A percentile compares a stretch with the other conserved stretches of the same genome.
Evolutionary conservation across 371 early-diverging fungal genomes (phyloP).

Genomic region (Rhizopus stolonifer): DNA sequence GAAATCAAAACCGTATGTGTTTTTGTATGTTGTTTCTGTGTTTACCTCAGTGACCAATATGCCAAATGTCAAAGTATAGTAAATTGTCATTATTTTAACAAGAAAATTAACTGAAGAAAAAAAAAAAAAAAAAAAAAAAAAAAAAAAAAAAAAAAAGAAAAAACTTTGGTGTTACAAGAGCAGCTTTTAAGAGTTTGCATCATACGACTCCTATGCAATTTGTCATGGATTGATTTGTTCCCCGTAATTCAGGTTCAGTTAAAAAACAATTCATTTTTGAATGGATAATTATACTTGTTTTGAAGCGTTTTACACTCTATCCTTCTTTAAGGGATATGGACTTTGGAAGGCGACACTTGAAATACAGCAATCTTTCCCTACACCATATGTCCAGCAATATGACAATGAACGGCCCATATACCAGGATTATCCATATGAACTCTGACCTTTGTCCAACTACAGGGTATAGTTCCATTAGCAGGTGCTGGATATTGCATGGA

Average conservation of each 20-base stretch:
- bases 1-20: too few species aligned
- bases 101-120: not conserved
- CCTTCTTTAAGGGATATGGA: too few species aligned
- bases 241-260: too few species aligned
- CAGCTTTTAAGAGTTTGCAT: not conserved
- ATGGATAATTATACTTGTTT: too few species aligned
- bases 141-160: not conserved
- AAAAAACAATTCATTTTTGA: too few species aligned
- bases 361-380: slow-evolving; percentile 42
- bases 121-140: slow-evolving; percentile 9
- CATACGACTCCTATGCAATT: not conserved
- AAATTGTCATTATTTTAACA: slow-evolving; percentile 38
- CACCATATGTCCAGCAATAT: slow-evolving; percentile 48
- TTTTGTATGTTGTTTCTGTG: not conserved
- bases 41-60: slow-evolving; percentile 40
- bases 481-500: slow-evolving; percentile 28
- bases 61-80: slow-evolving; percentile 36
- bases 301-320: too few species aligned
- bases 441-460: slow-evolving; percentile 43
- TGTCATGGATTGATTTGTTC: not conserved
- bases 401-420: slow-evolving; percentile 51
- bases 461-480: not conserved
- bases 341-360: slow-evolving; percentile 18
- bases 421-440: slow-evolving; percentile 48
- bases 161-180: not conserved